A percentile compares a stretch with the other conserved stretches of the same genome.
phyloP scores from a whole-genome alignment of 2,329 filamentous ascomycete genomes.

The Juglanconis sp. region DNA sequence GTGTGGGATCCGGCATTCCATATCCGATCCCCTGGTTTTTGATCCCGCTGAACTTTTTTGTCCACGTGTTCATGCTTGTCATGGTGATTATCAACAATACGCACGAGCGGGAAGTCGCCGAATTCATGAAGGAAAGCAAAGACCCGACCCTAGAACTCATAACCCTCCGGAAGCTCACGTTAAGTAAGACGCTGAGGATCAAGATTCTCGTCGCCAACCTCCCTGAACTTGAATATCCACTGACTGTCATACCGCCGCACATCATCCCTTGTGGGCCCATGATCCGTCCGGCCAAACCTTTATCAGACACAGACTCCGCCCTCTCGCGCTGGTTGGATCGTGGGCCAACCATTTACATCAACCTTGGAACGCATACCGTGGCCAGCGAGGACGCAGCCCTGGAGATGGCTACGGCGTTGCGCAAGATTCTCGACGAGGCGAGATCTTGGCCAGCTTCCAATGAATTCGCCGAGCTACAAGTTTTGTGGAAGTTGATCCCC shows the following conservation, averaged over 20 bases:
- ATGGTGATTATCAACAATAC: not conserved
- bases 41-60: conserved; percentile 38
- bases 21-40: conserved; percentile 43
- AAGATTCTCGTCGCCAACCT: conserved; percentile 22
- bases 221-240: conserved; percentile 30
- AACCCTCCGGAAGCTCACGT: not conserved
- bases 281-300: conserved; percentile 33
- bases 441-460: not conserved
- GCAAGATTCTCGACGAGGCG: conserved; percentile 28
- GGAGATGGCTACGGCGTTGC: conserved; percentile 32
- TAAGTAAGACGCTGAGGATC: not conserved
- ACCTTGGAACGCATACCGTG: conserved; percentile 40
- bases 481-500: conserved; percentile 36
- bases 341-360: conserved; percentile 44
- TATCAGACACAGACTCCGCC: conserved; percentile 38
- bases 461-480: conserved; percentile 26
- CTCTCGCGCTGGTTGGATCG: conserved; percentile 39
- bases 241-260: conserved; percentile 33
- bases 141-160: not conserved
- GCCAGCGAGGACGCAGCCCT: conserved; percentile 29
- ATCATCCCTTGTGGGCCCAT: conserved; percentile 46
- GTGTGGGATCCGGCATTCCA: conserved; percentile 38
- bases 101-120: not conserved
- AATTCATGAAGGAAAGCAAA: not conserved
- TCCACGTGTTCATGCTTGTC: conserved; percentile 17